Base-by-base conservation (phyloP, 2,329 filamentous ascomycete genomes). In the Didymella keratinophila region DNA sequence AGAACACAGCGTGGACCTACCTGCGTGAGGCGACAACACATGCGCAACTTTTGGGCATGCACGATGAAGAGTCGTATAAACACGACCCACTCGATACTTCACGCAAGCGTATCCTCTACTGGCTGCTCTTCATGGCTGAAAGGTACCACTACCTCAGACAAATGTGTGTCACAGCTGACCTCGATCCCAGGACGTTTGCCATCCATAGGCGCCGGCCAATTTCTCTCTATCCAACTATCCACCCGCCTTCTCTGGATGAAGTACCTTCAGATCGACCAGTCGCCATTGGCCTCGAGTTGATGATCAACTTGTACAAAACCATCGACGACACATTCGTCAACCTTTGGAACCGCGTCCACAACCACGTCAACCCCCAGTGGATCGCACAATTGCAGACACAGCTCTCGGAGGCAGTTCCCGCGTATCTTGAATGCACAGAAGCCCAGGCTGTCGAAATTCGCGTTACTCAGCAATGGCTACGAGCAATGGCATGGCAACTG, bases 401-500 rank as follows among this genome's bases (percentile, higher is more conserved):
- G 48, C 77, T 85, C 1, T 80, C 79, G 4, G 80, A 82, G 52
- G 81, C 83, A 20, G 77, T 87, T 2, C 83, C 86, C 4, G 74
- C 80, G 18, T 86, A 86, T 49, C 78, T 88, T 8, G 82, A 85
- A 27, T 75, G 72, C 60, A 88, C 87, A 0, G 86, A 88, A 57
- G 87, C 86, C 20, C 88, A 91, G 66, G 88, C 87, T 52, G 87
- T 89, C 7, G 87, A 91, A 65, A 81, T 91, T 18, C 80, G 89
- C 42, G 84, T 89, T 52, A 90, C 87, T 2, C 88, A 91, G 70
- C 87, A 89, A 67, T 91, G 88, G 88, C 79, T 91, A 4, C 81
- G 86, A 18, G 85, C 87, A 1, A 88, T 90, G 77, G 84, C 90
- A n/a, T 91, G 88, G 88, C 88, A 90, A 66, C 82, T 88, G 1